Evolutionary conservation across 129 eudicot genomes (phyloP).

Genomic region (Chrysanthemum seticuspe): DNA sequence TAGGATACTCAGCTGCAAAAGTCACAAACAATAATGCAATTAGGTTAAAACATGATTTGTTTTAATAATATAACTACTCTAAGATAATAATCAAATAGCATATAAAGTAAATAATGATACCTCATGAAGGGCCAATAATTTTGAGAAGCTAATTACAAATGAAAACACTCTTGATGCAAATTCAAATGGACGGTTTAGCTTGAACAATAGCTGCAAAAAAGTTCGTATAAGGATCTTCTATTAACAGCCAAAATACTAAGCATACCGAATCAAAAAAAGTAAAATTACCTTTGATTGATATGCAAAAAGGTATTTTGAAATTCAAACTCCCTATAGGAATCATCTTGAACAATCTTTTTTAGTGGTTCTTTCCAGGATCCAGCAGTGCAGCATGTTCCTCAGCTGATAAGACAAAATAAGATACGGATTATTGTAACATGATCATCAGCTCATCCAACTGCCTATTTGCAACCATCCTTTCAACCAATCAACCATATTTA

Average conservation of each 20-base stretch:
- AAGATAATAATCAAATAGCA: slow-evolving; percentile 23
- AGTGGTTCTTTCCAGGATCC: slow-evolving; percentile 64
- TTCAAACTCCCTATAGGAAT: slow-evolving; percentile 94
- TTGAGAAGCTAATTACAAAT: slow-evolving; percentile 88
- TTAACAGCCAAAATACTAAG: neutral
- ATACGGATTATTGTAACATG: no score
- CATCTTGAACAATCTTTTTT: slow-evolving; percentile 87
- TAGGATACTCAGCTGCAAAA: slow-evolving; percentile 52
- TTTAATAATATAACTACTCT: slow-evolving; percentile 20
- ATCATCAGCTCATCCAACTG: no score
- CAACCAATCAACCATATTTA: no score
- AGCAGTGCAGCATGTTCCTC: slow-evolving; percentile 90
- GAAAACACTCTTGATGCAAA: slow-evolving; percentile 90
- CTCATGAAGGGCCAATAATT: slow-evolving; percentile 78
- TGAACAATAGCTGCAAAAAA: slow-evolving; percentile 74
- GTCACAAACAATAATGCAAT: slow-evolving; percentile 18
- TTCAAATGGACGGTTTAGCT: slow-evolving; percentile 87
- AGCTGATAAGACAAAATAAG: no score
- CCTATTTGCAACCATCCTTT: no score
- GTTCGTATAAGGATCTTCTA: neutral
- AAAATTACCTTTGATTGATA: slow-evolving; percentile 86
- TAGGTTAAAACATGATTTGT: slow-evolving; percentile 12
- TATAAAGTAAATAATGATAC: slow-evolving; percentile 36
- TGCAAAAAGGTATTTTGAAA: slow-evolving; percentile 95
- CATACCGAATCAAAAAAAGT: slow-evolving; percentile 10